These are phyloP conservation scores for Asclepias syriaca DNA, from an alignment of 257 asterid genomes.

Conservation along the genomic window DNA sequence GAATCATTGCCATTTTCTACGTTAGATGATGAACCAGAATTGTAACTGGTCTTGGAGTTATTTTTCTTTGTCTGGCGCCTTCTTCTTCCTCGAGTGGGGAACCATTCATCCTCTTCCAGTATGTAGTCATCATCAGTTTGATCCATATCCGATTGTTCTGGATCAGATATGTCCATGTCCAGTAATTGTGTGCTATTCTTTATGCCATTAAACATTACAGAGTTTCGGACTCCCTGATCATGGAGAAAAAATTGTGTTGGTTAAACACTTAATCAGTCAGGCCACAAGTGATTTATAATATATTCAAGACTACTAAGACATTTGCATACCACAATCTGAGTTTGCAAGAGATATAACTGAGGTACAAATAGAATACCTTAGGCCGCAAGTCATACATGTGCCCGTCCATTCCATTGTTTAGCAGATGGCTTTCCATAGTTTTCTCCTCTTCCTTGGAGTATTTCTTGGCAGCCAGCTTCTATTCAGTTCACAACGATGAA, in stretches of 20 bases:
- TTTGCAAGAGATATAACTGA: not conserved
- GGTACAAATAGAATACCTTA: slow-evolving; percentile 37
- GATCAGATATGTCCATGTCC: slow-evolving; percentile 86
- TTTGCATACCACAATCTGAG: not conserved
- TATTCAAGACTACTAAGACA: not conserved
- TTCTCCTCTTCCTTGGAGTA: slow-evolving; percentile 36
- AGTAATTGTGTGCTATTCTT: slow-evolving; percentile 19
- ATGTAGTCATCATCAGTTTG: slow-evolving; percentile 27
- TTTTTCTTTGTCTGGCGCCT: slow-evolving; percentile 28
- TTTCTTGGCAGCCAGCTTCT: slow-evolving; percentile 56
- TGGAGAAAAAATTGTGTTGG: not conserved
- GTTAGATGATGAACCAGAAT: slow-evolving; percentile 19
- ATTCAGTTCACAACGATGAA: not conserved
- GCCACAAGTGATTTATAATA: not conserved
- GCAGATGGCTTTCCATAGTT: slow-evolving; percentile 15
- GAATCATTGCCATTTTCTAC: slow-evolving; percentile 8
- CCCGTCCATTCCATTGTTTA: slow-evolving; percentile 34
- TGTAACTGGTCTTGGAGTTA: slow-evolving; percentile 25
- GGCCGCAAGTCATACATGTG: slow-evolving; percentile 68
- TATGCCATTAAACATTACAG: slow-evolving; percentile 34
- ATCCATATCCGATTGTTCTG: slow-evolving; percentile 31
- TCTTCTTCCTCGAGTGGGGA: slow-evolving; percentile 28
- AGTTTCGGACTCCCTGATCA: slow-evolving; percentile 55
- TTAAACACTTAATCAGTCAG: not conserved
- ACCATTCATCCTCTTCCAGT: slow-evolving; percentile 24